Evolutionary conservation across 2,329 filamentous ascomycete genomes (phyloP), one percentile per base, ranked within the genome.

Genomic region (Aspergillus amoenus): DNA sequence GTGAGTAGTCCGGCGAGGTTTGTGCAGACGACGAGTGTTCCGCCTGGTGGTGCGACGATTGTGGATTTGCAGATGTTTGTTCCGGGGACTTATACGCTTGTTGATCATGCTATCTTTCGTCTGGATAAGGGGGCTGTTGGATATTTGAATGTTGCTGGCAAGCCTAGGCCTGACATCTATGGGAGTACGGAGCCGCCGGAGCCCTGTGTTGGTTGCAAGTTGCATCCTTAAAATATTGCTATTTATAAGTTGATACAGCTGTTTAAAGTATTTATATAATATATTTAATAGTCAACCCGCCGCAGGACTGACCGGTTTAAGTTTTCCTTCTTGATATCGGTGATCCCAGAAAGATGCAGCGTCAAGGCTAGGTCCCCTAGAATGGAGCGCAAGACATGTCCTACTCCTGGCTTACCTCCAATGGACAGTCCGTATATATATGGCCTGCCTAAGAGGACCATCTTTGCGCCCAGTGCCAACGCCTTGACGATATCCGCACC

Each of bases 51-150:
- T 37, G 13, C 15, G 15, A 37, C 12, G 12, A n/a, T 37, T 13
- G 34, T 37, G 5, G 34, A 37, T 37, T 15, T 37, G 34, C 5
- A 15, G 34, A 37, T 37, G 34, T 37, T 37, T 13, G 34, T 37
- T 2, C 34, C 34, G 2, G 34, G 34, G 6, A 37, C 34, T 8
- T 37, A 37, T 37, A 37, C 34, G 6, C 12, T 37, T 4, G 34
- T 37, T 13, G 34, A 37, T 7, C 71, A 73, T 60, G 70, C 71
- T 5, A 73, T 73, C 8, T 73, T 71, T 50, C 64, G 71, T 0
- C 49, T 73, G 40, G 71, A 73, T 43, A 73, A 73, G 52, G 71
- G 71, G 1, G 69, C 66, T 2, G 69, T 72, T n/a, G 70, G 70
- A 2, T 73, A 68, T 51, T 57, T 73, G 56, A 73, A 73, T 58